A percentile compares a stretch with the other conserved stretches of the same genome.
These are phyloP conservation scores for Leptographium radiaticola DNA, from an alignment of 2,329 filamentous ascomycete genomes.

Conservation along the genomic window DNA sequence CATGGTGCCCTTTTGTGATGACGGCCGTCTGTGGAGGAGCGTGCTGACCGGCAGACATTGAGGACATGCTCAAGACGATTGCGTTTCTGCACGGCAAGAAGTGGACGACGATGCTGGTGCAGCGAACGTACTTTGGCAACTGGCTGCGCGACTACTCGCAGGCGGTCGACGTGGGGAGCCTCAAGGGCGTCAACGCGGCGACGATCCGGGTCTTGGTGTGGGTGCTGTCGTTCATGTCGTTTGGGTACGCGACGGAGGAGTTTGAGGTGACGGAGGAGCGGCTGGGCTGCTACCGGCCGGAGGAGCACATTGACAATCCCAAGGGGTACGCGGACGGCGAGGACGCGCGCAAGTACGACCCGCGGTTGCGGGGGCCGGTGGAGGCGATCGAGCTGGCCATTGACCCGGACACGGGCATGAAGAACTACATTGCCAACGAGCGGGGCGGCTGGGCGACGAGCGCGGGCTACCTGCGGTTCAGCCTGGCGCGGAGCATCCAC, in stretches of 20 bases:
- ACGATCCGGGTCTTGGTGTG: slow-evolving; percentile 69
- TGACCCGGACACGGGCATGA: slow-evolving; percentile 78
- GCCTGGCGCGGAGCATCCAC: slow-evolving; percentile 61
- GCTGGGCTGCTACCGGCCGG: slow-evolving; percentile 67
- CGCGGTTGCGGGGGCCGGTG: slow-evolving; percentile 70
- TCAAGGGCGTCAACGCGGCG: slow-evolving; percentile 66
- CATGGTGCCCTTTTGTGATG: neutral
- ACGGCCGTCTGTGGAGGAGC: neutral
- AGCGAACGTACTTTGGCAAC: slow-evolving; percentile 74
- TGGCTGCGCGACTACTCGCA: slow-evolving; percentile 81
- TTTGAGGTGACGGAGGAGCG: slow-evolving; percentile 75
- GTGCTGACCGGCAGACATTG: slow-evolving; percentile 42
- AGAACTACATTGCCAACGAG: slow-evolving; percentile 97
- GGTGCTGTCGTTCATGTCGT: slow-evolving; percentile 69
- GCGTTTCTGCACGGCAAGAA: slow-evolving; percentile 71
- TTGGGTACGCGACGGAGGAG: slow-evolving; percentile 75
- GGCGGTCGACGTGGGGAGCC: slow-evolving; percentile 65
- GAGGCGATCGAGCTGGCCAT: slow-evolving; percentile 57
- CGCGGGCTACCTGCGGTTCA: slow-evolving; percentile 68
- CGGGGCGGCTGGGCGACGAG: slow-evolving; percentile 79
- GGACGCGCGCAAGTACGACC: slow-evolving; percentile 74
- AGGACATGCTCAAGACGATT: slow-evolving; percentile 68
- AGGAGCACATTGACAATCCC: slow-evolving; percentile 65
- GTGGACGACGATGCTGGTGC: slow-evolving; percentile 69
- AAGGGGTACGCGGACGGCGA: slow-evolving; percentile 74